Evolutionary conservation across 306 rosid genomes (phyloP), one percentile per base, ranked within the genome.

Genomic region (Citrullus amarus): DNA sequence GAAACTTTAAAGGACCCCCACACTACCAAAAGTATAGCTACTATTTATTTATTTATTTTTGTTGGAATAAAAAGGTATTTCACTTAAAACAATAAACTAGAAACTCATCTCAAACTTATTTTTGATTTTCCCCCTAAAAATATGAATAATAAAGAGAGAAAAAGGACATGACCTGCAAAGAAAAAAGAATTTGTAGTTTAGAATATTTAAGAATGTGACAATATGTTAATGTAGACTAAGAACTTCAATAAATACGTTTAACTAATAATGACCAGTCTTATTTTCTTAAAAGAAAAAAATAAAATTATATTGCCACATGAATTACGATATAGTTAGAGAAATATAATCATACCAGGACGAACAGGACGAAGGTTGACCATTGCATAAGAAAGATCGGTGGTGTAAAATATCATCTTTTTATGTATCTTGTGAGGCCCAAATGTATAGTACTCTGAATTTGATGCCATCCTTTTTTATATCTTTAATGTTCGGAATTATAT

Each of bases 281-380:
- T 55, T 17, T 55, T 55, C 25, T 16, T 18, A 16, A 51, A 13
- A 4, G 4, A 11, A 14, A 11, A 14, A 54, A 54, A 15, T 0
- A 16, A 15, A 54, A 54, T 6, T 15, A 54, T 54, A 54, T 5
- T 54, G 9, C 9, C 9, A 17, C 58, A 51, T 51, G 16, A n/a
- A 9, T 59, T 22, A 59, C 16, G 10, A 43, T 43, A 3, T 9
- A 57, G 5, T 58, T 22, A 57, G 8, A n/a, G 6, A 8, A n/a
- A 56, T 7, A 56, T 2, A 57, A 57, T 1, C 20, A 14, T 76
- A 93, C 98, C 98, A 79, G 97, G 97, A 77, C 92, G 85, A 84
- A 80, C 80, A 75, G 98, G 98, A 75, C 97, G 98, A 8, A 93
- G 88, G 68, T 93, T 93, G 72, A 92, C 98, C 88, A 89, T 65